Percentiles rank a stretch among this genome's conserved stretches.
These are phyloP conservation scores for Eucalyptus marginata DNA, from an alignment of 345 rosid species.

Conservation along the genomic window DNA sequence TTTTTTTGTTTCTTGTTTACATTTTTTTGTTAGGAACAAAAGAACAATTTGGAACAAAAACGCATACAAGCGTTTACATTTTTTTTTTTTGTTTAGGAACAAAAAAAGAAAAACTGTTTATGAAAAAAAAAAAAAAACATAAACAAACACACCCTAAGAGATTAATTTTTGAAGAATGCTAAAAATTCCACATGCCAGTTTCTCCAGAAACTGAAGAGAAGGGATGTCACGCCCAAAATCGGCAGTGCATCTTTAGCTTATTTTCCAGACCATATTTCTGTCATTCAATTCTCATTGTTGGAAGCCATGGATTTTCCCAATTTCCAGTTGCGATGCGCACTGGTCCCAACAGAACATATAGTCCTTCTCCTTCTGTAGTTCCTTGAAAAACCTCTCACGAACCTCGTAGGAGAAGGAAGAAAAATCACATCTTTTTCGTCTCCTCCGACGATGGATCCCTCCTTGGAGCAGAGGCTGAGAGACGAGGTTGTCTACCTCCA, in stretches of 20 bases:
- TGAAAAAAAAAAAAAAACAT: too few relatives aligned
- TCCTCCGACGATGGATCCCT: conserved; percentile 17
- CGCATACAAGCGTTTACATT: too few relatives aligned
- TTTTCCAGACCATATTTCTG: neutral
- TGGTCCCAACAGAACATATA: neutral
- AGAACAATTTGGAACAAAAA: too few relatives aligned
- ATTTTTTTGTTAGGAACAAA: too few relatives aligned
- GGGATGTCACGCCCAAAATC: neutral
- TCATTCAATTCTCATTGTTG: neutral
- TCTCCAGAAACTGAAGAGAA: too few relatives aligned
- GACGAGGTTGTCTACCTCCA: conserved; percentile 69
- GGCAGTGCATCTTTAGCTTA: neutral
- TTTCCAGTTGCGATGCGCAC: neutral
- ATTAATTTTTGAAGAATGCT: too few relatives aligned
- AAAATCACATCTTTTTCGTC: neutral
- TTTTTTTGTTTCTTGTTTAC: too few relatives aligned
- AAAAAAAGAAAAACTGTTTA: too few relatives aligned
- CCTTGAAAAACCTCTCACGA: neutral
- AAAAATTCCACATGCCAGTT: too few relatives aligned
- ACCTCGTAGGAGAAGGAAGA: neutral
- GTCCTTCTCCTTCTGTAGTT: neutral
- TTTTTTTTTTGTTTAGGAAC: too few relatives aligned
- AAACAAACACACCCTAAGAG: too few relatives aligned
- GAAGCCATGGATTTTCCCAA: neutral
- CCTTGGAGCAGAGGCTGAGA: conserved; percentile 29